phyloP scores from a whole-genome alignment of 2,329 filamentous ascomycete species.

The Fusarium sp. region DNA sequence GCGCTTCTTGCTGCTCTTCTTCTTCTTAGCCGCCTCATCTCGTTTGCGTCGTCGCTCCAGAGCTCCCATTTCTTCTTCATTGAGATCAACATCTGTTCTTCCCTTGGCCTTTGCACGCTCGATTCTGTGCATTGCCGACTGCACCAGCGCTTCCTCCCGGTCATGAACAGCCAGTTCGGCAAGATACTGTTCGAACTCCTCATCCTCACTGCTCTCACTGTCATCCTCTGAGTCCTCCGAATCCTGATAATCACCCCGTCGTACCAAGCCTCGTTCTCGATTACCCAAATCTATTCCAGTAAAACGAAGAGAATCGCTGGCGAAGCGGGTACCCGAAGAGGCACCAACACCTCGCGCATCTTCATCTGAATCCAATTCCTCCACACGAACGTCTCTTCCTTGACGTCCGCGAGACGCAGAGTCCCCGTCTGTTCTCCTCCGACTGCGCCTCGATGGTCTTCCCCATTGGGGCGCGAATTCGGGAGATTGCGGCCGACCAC shows the following conservation, averaged over 20 bases:
- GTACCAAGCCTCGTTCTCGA: constrained; percentile 53
- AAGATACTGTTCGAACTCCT: constrained; percentile 62
- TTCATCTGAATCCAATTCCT: constrained; percentile 76
- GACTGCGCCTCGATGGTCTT: constrained; percentile 96
- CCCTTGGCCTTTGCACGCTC: constrained; percentile 81
- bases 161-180: constrained; percentile 70
- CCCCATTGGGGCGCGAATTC: constrained; percentile 93
- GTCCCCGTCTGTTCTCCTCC: constrained; percentile 69
- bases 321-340: constrained; percentile 62
- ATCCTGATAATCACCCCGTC: constrained; percentile 53
- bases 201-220: constrained; percentile 51
- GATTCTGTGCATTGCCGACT: constrained; percentile 84
- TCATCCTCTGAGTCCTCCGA: constrained; percentile 51
- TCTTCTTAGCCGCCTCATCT: constrained; percentile 55
- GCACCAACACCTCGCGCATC: constrained; percentile 68
- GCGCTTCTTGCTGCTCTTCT: constrained; percentile 53
- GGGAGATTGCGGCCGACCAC: constrained; percentile 99
- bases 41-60: constrained; percentile 77
- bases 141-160: constrained; percentile 80
- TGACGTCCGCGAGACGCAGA: constrained; percentile 55
- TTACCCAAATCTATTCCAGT: constrained; percentile 70
- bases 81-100: constrained; percentile 83
- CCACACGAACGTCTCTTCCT: constrained; percentile 62
- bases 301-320: constrained; percentile 71
- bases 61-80: constrained; percentile 82